Percentiles rank a stretch among this genome's conserved stretches.
Conservation (phyloP, 2,329 filamentous ascomycete genomes). For the Coccinonectria pachysandricola region DNA sequence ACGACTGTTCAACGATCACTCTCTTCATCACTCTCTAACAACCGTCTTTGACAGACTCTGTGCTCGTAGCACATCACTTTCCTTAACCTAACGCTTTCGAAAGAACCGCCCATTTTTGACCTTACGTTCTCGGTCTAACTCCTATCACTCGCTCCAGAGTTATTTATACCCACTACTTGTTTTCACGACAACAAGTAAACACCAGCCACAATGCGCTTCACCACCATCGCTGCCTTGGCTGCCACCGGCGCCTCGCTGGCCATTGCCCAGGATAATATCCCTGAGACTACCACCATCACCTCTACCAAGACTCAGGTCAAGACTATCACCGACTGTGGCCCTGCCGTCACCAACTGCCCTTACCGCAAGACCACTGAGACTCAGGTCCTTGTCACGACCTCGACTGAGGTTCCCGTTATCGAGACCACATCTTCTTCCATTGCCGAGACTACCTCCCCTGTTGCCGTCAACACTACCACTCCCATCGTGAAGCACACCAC, state of each 20-base stretch:
- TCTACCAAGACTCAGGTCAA: conserved; percentile 33
- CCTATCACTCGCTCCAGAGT: no score
- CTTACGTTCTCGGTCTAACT: no score
- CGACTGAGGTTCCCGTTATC: conserved; percentile 8
- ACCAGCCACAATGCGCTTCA: conserved; percentile 37
- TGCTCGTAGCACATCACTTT: conserved; percentile 13
- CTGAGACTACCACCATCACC: conserved; percentile 29
- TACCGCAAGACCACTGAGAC: conserved; percentile 20
- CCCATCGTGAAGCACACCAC: conserved; percentile 14
- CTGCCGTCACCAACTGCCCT: conserved; percentile 34
- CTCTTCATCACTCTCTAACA: conserved; percentile 9
- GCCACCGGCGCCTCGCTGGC: conserved; percentile 30
- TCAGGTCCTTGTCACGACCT: conserved; percentile 14
- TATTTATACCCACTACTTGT: no score
- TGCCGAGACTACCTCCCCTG: conserved; percentile 18
- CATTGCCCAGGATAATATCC: conserved; percentile 20
- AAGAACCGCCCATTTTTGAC: no score
- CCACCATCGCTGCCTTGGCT: conserved; percentile 31
- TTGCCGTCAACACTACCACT: conserved; percentile 15
- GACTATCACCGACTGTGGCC: conserved; percentile 39
- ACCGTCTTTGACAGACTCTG: conserved; percentile 8
- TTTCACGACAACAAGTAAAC: no score
- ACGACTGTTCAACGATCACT: conserved; percentile 13
- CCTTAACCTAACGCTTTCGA: conserved; percentile 8
- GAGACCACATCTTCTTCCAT: conserved; percentile 7